These are phyloP conservation scores for Cocos nucifera DNA, from an alignment of 176 grass and related monocot genomes.

Conservation along the genomic window DNA sequence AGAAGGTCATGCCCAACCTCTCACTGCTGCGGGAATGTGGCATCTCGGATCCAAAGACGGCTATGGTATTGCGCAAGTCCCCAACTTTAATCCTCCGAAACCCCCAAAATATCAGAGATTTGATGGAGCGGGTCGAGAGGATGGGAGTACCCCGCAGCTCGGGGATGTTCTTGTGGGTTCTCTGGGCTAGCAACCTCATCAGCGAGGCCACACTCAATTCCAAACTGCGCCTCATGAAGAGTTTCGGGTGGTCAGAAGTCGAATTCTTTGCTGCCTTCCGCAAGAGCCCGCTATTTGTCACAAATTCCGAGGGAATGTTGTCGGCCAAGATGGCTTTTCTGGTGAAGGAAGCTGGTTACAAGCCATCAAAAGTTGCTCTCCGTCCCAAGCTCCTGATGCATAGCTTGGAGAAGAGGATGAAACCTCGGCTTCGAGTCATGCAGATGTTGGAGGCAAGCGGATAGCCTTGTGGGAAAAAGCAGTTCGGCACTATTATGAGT, in stretches of 20 bases:
- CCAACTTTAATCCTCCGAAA: background rate
- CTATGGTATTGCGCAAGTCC: background rate
- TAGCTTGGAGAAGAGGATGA: constrained; percentile 3
- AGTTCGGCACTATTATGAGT: too few relatives aligned
- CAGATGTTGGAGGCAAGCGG: background rate
- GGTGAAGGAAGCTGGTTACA: background rate
- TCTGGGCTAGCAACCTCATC: background rate
- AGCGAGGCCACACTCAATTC: background rate
- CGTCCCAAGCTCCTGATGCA: background rate
- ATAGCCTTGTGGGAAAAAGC: background rate
- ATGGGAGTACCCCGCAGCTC: background rate
- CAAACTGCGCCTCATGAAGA: background rate
- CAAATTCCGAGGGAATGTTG: background rate
- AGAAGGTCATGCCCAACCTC: background rate
- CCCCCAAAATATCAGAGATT: background rate
- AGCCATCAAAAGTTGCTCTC: background rate
- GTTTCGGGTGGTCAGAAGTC: background rate
- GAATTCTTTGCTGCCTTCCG: constrained; percentile 1
- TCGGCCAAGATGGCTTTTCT: background rate
- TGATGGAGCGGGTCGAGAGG: background rate
- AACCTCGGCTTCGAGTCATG: background rate
- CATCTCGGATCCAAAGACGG: background rate
- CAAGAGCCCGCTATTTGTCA: background rate
- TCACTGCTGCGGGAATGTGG: background rate
- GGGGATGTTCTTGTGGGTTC: background rate